phyloP scores from a whole-genome alignment of 192 early-diverging fungal genomes.

The Rhizoclosmatium globosum region DNA sequence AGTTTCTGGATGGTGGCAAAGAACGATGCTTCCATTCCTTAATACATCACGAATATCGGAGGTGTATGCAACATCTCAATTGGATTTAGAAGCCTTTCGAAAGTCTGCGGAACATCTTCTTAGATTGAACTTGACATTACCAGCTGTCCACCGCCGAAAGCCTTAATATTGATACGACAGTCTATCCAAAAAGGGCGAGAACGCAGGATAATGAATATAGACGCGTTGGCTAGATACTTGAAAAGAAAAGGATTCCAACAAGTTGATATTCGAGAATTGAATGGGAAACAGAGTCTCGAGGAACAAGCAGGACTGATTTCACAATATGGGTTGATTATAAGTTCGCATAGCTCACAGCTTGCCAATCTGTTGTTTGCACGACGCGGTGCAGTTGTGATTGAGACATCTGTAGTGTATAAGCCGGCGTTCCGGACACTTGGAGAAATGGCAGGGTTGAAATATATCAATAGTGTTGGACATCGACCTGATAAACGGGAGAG shows the following conservation, averaged over 20 bases:
- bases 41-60: not conserved
- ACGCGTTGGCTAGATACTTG: not conserved
- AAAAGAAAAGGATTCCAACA: constrained; percentile 5
- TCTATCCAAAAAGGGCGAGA: not conserved
- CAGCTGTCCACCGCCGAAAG: not conserved
- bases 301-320: not conserved
- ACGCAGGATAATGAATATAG: not conserved
- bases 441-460: constrained; percentile 3
- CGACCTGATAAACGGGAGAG: not conserved
- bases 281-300: not conserved
- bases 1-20: not conserved
- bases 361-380: constrained; percentile 17
- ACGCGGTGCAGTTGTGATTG: not conserved
- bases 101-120: not conserved
- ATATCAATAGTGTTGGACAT: constrained; percentile 26
- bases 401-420: not conserved
- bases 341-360: constrained; percentile 16
- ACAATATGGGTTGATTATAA: constrained; percentile 2
- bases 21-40: constrained; percentile 1
- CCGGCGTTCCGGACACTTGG: constrained; percentile 2
- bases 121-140: not conserved
- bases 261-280: not conserved
- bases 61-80: not conserved
- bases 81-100: not conserved
- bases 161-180: not conserved